Evolutionary conservation across 2,329 filamentous ascomycete genomes (phyloP).

Genomic region (Fusarium sp.): DNA sequence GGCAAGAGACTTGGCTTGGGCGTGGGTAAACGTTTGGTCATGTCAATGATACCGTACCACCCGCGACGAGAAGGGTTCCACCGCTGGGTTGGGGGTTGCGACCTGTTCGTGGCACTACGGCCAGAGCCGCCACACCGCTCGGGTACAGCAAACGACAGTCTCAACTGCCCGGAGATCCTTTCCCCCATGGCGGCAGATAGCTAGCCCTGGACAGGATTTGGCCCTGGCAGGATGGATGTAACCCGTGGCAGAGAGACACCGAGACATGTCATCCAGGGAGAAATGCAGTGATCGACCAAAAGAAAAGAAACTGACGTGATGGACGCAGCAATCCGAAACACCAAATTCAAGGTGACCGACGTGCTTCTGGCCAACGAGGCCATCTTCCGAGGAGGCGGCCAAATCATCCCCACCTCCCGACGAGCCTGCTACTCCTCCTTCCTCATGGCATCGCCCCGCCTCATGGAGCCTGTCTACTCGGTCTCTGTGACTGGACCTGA

Average conservation of each 20-base stretch:
- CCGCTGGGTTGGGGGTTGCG: slow-evolving; percentile 22
- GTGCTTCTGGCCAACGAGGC: slow-evolving; percentile 87
- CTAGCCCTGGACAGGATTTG: slow-evolving; percentile 2
- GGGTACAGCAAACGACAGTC: slow-evolving; percentile 17
- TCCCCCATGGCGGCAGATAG: slow-evolving; percentile 31
- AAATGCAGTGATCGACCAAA: slow-evolving; percentile 8
- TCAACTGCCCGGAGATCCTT: slow-evolving; percentile 33
- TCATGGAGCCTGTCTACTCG: slow-evolving; percentile 97
- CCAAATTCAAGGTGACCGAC: slow-evolving; percentile 96
- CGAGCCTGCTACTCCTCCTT: slow-evolving; percentile 96
- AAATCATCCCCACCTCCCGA: slow-evolving; percentile 95
- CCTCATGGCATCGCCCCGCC: slow-evolving; percentile 92
- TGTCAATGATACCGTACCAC: slow-evolving; percentile 37
- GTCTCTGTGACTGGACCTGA: slow-evolving; percentile 94
- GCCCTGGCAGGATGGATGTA: slow-evolving; percentile 19
- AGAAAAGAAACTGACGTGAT: slow-evolving; percentile 42
- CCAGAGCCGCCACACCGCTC: slow-evolving; percentile 35
- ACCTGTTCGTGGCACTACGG: slow-evolving; percentile 12
- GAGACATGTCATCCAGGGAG: neutral
- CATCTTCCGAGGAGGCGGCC: slow-evolving; percentile 94
- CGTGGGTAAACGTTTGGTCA: slow-evolving; percentile 20
- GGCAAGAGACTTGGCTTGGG: slow-evolving; percentile 26
- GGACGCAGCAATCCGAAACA: slow-evolving; percentile 86
- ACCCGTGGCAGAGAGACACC: slow-evolving; percentile 9
- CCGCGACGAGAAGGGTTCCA: slow-evolving; percentile 10